Evolutionary conservation across 176 grass and related monocot genomes (phyloP), one percentile per base, ranked within the genome.

Genomic region (Aegilops tauschii): DNA sequence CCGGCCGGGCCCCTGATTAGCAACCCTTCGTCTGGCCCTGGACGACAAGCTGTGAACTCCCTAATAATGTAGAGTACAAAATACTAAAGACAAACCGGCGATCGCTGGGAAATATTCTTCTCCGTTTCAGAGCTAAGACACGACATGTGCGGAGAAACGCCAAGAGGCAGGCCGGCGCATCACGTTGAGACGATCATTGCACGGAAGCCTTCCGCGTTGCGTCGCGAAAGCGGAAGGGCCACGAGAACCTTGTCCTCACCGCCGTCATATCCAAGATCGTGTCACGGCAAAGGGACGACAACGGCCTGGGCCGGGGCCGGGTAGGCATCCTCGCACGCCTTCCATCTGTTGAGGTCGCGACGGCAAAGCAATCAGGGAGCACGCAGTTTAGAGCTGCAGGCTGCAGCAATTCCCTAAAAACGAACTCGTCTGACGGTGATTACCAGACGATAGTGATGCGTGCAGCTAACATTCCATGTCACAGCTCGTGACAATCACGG

Each of bases 261-360:
- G 76, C 61, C 81, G 85, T 91, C 89, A 84, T 79, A 56, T 91
- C 81, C 36, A 59, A 5, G 84, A 69, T 67, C 85, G n/a, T n/a
- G 69, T 81, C 81, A 59, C 65, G 10, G 63, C 76, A 65, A 32
- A 63, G 45, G 67, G 81, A 87, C 45, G 49, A 74, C 42, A 44
- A 2, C 74, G 59, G 31, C 67, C 31, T n/a, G n/a, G n/a, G n/a
- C 23, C 23, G 17, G 18, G 21, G 31, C 32, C 73, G 31, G 76
- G 49, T 5, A 87, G 45, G 47, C 5, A 52, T 54, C 28, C 23
- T 16, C 67, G 3, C 40, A 47, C 23, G 71, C 39, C 35, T 9
- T 71, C 39, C 54, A 39, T 61, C 77, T 14, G 70, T 3, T 14
- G 80, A 50, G 81, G 64, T 81, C 17, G 59, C 76, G 77, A 87